phyloP scores from a whole-genome alignment of 805 yeast genomes.

The Danielia oregonensis region DNA sequence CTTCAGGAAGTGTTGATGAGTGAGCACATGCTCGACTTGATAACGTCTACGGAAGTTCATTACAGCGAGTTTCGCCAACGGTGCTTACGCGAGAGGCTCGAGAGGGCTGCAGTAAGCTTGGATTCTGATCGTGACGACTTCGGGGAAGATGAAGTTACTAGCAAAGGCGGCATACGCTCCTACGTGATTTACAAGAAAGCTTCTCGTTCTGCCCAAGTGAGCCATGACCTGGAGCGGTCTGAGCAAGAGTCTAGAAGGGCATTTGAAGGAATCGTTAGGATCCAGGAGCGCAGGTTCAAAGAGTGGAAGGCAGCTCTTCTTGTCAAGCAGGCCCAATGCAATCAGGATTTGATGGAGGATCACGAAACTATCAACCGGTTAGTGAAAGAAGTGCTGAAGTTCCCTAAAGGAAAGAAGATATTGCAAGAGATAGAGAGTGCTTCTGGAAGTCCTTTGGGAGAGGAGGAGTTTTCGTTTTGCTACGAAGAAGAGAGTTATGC shows the following conservation, averaged over 20 bases:
- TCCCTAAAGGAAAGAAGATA: too few species aligned
- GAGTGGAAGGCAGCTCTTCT: constrained; percentile 59
- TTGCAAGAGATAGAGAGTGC: too few species aligned
- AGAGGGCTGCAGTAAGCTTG: constrained; percentile 2
- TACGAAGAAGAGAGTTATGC: too few species aligned
- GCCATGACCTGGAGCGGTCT: constrained; percentile 18
- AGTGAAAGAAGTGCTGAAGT: constrained; percentile 23
- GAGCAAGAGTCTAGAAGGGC: constrained; percentile 19
- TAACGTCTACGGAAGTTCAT: constrained; percentile 70
- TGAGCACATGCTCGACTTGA: constrained; percentile 72
- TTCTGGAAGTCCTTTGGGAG: too few species aligned
- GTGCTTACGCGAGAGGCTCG: constrained; percentile 49
- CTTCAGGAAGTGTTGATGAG: constrained; percentile 65
- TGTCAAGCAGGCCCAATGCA: constrained; percentile 52
- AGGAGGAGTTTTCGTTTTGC: too few species aligned
- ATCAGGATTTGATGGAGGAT: constrained; percentile 47
- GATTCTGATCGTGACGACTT: neutral
- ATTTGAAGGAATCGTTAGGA: constrained; percentile 31
- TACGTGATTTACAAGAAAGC: constrained; percentile 14
- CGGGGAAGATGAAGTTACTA: too few species aligned
- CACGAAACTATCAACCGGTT: constrained; percentile 34
- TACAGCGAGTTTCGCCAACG: constrained; percentile 66
- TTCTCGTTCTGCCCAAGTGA: constrained; percentile 12
- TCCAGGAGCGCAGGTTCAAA: constrained; percentile 55
- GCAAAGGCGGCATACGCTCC: constrained; percentile 11